Base-by-base conservation (phyloP, 805 yeast genomes). In the Scheffersomyces lignosus region DNA sequence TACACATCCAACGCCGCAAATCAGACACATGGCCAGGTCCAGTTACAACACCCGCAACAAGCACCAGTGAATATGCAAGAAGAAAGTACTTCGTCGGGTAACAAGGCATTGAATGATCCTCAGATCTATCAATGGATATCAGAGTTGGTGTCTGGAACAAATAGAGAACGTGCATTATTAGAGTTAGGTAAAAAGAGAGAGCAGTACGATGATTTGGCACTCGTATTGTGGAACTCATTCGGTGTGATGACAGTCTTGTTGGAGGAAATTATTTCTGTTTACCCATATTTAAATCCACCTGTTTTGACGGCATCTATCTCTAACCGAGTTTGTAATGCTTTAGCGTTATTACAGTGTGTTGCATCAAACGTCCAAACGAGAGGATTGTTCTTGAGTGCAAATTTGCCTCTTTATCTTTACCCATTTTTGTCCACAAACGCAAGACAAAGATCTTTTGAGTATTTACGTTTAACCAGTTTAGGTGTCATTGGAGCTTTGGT, bases 401-500 rank as follows among this genome's bases (percentile, higher is more conserved):
- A 93, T 53, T 80, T 91, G 40, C 96, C 98, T 32, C 70, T 93
- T 32, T 93, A 89, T 51, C 70, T 91, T 40, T 93, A 93, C 64
- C 99, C 99, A 20, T 91, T 91, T 54, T 74, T 91, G 55, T 88
- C 89, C 55, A 90, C 98, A 3, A 86, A 86, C 46, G 87, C 96
- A 25, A 84, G 90, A 57, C 90, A 88, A 48, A 75, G 96, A 47
- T 86, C 96, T 6, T 93, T 91, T 67, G 99, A 91, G 63, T 93
- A 93, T 58, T 74, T 91, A 52, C 75, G 98, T 45, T 75, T 91
- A 46, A 93, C 99, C 1, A 85, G 96, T 36, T 75, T 91, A 43
- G 99, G 99, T 27, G 99, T 91, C 5, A 87, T 91, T 57, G 99
- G 99, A 15, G 98, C 99, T 0, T 70, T 91, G 38, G 98, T 93